phyloP scores from a whole-genome alignment of 1,139 yeast genomes.

The Entelexis sorbosivorans region DNA sequence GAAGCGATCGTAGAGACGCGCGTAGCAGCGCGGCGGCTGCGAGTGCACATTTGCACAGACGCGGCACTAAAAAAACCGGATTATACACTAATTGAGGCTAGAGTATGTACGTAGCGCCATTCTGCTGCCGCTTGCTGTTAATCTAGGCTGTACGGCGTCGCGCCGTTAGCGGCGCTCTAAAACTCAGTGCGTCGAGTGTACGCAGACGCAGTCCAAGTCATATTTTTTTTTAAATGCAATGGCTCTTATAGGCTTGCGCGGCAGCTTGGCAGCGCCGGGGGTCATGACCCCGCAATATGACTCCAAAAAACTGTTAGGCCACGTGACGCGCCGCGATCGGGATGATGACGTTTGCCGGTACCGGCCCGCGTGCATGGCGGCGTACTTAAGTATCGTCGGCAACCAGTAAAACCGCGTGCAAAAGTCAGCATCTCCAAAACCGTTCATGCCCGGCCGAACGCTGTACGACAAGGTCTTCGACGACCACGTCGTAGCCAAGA shows the following conservation, averaged over 20 bases:
- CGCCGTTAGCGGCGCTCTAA: no score
- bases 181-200: no score
- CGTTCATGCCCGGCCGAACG: slow-evolving; percentile 35
- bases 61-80: no score
- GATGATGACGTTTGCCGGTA: background rate
- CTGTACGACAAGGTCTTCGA: slow-evolving; percentile 92
- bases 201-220: no score
- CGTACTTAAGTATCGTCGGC: background rate
- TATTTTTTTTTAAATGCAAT: background rate
- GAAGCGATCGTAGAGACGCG: no score
- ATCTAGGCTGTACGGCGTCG: no score
- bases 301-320: background rate
- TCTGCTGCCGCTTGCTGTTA: no score
- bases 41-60: no score
- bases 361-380: background rate
- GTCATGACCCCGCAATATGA: slow-evolving; percentile 1
- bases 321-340: slow-evolving; percentile 2
- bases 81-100: no score
- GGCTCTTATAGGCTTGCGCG: background rate
- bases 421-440: slow-evolving; percentile 10
- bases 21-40: no score
- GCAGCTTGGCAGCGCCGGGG: background rate
- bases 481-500: slow-evolving; percentile 84
- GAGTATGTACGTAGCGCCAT: no score
- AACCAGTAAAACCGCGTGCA: slow-evolving; percentile 8